Conservation (phyloP, 768 basidiomycete genomes). For the Psilocybe tampanensis region DNA sequence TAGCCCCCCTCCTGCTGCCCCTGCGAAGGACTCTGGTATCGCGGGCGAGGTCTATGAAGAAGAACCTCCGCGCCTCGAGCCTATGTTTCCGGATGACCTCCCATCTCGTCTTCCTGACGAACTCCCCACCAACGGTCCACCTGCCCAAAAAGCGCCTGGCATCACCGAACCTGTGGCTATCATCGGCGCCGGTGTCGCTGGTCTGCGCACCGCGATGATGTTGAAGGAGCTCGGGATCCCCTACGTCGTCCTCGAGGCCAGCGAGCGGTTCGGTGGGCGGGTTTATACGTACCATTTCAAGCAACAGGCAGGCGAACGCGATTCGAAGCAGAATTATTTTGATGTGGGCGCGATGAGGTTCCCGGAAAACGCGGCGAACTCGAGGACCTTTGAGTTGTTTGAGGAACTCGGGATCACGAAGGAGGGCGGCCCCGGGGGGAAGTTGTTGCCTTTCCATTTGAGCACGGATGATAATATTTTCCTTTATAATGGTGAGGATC, state of each 20-base stretch:
- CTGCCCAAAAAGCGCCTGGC: background rate
- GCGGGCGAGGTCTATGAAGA: background rate
- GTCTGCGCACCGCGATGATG: constrained; percentile 32
- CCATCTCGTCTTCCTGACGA: background rate
- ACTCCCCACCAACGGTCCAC: background rate
- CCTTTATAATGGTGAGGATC: constrained; percentile 1
- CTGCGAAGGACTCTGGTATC: background rate
- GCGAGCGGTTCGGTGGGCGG: constrained; percentile 27
- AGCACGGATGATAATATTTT: constrained; percentile 8
- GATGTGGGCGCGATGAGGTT: constrained; percentile 40
- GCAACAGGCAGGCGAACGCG: constrained; percentile 1
- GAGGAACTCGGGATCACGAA: constrained; percentile 6
- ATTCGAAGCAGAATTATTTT: constrained; percentile 10
- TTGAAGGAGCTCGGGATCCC: constrained; percentile 26
- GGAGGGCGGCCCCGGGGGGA: constrained; percentile 1
- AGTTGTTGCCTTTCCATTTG: constrained; percentile 9
- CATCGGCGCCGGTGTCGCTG: constrained; percentile 25
- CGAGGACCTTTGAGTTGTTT: constrained; percentile 11
- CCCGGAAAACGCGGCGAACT: constrained; percentile 22
- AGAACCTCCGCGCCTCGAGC: background rate
- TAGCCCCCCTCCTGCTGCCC: background rate
- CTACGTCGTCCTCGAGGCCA: constrained; percentile 30
- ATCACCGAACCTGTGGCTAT: constrained; percentile 9
- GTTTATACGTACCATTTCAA: constrained; percentile 30
- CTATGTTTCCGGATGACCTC: constrained; percentile 6